Evolutionary conservation across 768 basidiomycete genomes (phyloP).

Genomic region (Lyophyllum semitale): DNA sequence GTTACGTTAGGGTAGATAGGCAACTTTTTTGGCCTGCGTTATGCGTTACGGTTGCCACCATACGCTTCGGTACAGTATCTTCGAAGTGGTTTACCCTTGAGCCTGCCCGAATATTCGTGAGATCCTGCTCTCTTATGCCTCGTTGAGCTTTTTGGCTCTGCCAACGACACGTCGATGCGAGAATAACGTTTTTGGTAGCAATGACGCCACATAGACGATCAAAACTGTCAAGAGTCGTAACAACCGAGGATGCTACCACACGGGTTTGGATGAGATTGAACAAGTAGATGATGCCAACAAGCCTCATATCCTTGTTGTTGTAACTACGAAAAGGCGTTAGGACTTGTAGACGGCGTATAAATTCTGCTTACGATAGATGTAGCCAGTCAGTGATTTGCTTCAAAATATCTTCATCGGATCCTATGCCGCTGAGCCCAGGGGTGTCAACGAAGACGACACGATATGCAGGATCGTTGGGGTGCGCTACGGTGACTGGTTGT

Average conservation of each 20-base stretch:
- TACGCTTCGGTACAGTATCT: too few species aligned
- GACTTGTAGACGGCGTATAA: not conserved
- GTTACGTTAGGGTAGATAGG: too few species aligned
- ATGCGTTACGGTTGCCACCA: too few species aligned
- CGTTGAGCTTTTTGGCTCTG: constrained; percentile 2
- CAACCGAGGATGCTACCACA: constrained; percentile 1
- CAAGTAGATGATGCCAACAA: constrained; percentile 15
- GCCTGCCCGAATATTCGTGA: constrained; percentile 8
- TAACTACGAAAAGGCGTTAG: not conserved
- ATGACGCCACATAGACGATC: constrained; percentile 9
- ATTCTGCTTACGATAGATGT: constrained; percentile 6
- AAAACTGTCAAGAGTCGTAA: constrained; percentile 13
- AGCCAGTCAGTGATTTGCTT: not conserved
- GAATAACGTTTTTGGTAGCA: constrained; percentile 12
- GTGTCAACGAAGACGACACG: constrained; percentile 15
- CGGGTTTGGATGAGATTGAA: constrained; percentile 14
- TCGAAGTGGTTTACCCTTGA: constrained; percentile 15
- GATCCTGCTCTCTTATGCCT: constrained; percentile 3
- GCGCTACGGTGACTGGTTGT: constrained; percentile 2
- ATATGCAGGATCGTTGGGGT: constrained; percentile 10
- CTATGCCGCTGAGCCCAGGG: constrained; percentile 11
- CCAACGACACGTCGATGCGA: constrained; percentile 15
- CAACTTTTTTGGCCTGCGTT: too few species aligned
- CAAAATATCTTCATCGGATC: constrained; percentile 10
- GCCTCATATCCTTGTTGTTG: constrained; percentile 8